Base-by-base conservation (phyloP, 805 yeast species). In the Lipomyces orientalis region DNA sequence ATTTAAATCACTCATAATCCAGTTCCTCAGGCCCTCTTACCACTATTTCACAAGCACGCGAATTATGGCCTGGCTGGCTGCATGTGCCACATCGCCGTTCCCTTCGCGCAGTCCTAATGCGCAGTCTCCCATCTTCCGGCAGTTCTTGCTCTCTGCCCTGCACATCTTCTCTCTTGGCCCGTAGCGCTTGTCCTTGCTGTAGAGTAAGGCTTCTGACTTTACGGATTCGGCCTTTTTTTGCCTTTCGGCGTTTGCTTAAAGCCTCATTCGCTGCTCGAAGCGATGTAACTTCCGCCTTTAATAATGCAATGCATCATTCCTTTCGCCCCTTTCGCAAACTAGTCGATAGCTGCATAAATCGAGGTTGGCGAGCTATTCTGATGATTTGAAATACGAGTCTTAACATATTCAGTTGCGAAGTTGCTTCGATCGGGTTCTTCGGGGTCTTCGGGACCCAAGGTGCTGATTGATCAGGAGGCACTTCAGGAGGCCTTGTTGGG, bases 281-380 rank as follows among this genome's bases (percentile, higher is more conserved):
- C 4, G 54, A 19, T 22, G 25, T 25, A 19, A n/a, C 14, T 10
- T 51, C n/a, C n/a, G n/a, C n/a, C n/a, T n/a, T n/a, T n/a, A n/a
- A n/a, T n/a, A n/a, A n/a, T n/a, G n/a, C n/a, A 10, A 25, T 51
- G 54, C 54, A 51, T 51, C 29, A 51, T 19, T 7, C 14, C 31
- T 51, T 22, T 51, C 29, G 54, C 54, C 54, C 54, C 54, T n/a
- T 51, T 51, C 25, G 54, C 25, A 22, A 51, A 7, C 25, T 51
- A 25, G 31, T 51, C 54, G 54, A 51, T 51, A 51, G 54, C 54
- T 19, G 25, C 25, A 12, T 51, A 51, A 16, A 51, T 51, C 31
- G 54, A 51, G 9, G 54, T 51, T 51, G 54, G 54, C 25, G 54
- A 51, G 54, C 54, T 51, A 19, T 51, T 19, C 31, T 51, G 54